A percentile compares a stretch with the other conserved stretches of the same genome.
Conservation (phyloP, 2,329 filamentous ascomycete species). For the Magnaporthiopsis incrustans region DNA sequence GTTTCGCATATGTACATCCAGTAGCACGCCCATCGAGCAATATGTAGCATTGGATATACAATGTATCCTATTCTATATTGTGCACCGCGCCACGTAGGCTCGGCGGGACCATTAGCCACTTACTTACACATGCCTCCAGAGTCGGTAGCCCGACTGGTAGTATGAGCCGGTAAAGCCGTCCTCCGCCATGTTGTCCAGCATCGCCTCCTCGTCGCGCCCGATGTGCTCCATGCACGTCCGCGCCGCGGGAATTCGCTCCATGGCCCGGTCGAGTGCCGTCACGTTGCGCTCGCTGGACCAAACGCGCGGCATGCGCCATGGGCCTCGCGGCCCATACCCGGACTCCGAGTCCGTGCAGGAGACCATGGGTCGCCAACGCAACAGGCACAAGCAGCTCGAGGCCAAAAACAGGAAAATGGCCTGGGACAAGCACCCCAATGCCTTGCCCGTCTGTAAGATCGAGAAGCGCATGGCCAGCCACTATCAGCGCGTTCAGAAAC, state of each 20-base stretch:
- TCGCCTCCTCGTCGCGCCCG: constrained; percentile 10
- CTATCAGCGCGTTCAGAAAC: constrained; percentile 26
- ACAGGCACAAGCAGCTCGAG: constrained; percentile 33
- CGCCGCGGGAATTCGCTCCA: constrained; percentile 8
- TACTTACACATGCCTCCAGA: not conserved
- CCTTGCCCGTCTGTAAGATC: not conserved
- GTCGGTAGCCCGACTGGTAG: constrained; percentile 1
- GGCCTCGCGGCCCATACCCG: constrained; percentile 34
- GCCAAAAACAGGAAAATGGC: constrained; percentile 33
- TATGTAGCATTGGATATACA: not conserved
- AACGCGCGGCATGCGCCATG: constrained; percentile 40
- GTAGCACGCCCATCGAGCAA: not conserved
- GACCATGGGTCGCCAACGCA: not conserved
- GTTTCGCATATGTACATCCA: not conserved
- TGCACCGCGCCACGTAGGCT: not conserved
- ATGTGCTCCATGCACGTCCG: constrained; percentile 9
- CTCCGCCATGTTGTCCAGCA: constrained; percentile 13
- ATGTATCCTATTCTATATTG: not conserved
- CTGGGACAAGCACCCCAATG: constrained; percentile 33
- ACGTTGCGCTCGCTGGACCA: constrained; percentile 30
- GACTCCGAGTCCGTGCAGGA: constrained; percentile 33
- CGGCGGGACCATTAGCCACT: not conserved
- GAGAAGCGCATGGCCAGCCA: constrained; percentile 33
- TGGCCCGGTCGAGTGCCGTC: constrained; percentile 11
- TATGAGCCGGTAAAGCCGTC: not conserved